Evolutionary conservation across 139 green algal genomes (phyloP), one percentile per base, ranked within the genome.

Genomic region (Gonium pectorale): DNA sequence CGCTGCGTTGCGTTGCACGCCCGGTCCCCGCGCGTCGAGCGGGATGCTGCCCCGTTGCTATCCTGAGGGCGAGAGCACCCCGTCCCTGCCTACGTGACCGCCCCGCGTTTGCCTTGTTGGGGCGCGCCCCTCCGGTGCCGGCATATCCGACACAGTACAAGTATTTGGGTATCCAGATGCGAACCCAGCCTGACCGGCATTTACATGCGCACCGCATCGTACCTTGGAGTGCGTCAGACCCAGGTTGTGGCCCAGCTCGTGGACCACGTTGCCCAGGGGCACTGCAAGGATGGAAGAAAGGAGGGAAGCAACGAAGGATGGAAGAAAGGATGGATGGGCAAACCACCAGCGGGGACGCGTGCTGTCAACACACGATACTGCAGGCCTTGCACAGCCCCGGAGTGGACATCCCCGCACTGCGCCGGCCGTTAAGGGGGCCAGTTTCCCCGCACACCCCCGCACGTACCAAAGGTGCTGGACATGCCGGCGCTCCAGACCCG

Each of bases 241-340:
- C 22, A 78, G 31, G 69, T 78, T 78, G 69, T 78, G 69, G 31
- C 69, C 69, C 41, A 78, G 27, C 69, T 78, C 69, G 43, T 78
- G 69, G 27, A 62, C 35, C 29, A 78, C 17, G 24, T 43, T 26
- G 17, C 13, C 22, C 26, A 19, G 27, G 29, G 19, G 21, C 59
- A 33, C 59, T 59, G 49, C 51, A 19, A 59, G 51, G 5, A 3
- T 66, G 59, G 26, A 27, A 2, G 29, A 27, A 24, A 35, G 59
- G 59, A 2, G 21, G 59, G 2, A 8, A 37, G 59, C 59, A 27
- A 2, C 11, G 59, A 24, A 35, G 59, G 59, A 2, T 66, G 59
- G 26, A 27, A 2, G 29, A 27, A 24, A 35, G 59, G 59, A 2
- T 11, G 59, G 2, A 8, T 2, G 26, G 26, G 59, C 59, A 60